These are phyloP conservation scores for Lasiodiplodia sp. DNA, from an alignment of 2,329 filamentous ascomycete species.

Conservation along the genomic window DNA sequence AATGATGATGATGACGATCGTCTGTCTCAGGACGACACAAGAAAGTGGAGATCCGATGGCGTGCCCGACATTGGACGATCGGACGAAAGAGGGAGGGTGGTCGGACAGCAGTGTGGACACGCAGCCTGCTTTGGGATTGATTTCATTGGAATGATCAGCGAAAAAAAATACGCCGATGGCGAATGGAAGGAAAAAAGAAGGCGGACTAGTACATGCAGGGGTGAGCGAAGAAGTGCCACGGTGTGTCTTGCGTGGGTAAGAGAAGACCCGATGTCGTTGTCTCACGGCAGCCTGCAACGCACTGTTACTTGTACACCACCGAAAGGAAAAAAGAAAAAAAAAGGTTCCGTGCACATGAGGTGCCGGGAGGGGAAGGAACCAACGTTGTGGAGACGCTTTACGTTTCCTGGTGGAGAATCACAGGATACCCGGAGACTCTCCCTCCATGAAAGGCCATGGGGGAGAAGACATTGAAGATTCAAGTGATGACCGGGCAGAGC, in stretches of 20 bases:
- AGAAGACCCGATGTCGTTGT: neutral
- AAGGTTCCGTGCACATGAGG: neutral
- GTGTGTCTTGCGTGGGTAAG: neutral
- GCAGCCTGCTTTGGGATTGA: neutral
- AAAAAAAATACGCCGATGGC: neutral
- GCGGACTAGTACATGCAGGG: neutral
- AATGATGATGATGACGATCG: neutral
- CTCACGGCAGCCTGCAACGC: constrained; percentile 14
- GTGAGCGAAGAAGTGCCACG: neutral
- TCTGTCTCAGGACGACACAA: constrained; percentile 1
- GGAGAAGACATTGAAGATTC: neutral
- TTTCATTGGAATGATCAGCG: neutral
- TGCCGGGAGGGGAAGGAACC: neutral
- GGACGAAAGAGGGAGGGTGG: neutral
- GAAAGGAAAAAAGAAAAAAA: neutral
- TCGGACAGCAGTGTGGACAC: neutral
- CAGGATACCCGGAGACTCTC: neutral
- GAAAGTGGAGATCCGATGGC: neutral
- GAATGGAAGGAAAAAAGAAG: neutral
- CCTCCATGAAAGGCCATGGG: neutral
- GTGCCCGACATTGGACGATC: neutral
- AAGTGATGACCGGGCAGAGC: neutral
- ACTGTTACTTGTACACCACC: constrained; percentile 2
- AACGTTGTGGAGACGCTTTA: neutral
- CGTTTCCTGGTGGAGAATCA: constrained; percentile 3